Evolutionary conservation across 257 asterid species (phyloP), one percentile per base, ranked within the genome.

Genomic region (Ehretia macrophylla): DNA sequence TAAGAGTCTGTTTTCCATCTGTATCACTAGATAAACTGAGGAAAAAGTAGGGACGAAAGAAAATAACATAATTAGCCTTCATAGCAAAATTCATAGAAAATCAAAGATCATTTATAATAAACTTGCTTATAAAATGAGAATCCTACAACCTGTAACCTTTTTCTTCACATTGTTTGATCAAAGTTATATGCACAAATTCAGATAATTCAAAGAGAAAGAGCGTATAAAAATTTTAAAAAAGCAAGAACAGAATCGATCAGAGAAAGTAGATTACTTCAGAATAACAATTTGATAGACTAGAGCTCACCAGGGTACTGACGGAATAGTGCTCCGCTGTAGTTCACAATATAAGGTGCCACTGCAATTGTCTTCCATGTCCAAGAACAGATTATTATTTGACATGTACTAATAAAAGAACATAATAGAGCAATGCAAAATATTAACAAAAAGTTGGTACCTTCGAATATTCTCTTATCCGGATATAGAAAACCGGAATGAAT

Each of bases 301-400:
- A 55, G 58, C 77, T 76, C 63, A 83, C 97, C 97, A 23, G 98
- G 98, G 72, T 88, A 92, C 67, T 88, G 95, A 53, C 94, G 95
- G 68, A 92, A 86, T 62, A 92, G 68, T 44, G 98, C 98, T 71
- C 98, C 98, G 50, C 55, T 72, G 59, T 92, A 92, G 81, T 92
- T 88, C 81, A 88, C 90, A 38, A 92, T 47, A 71, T 81, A 92
- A 66, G 98, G 97, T 56, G 95, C 95, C 85, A 86, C 98, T 75
- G 93, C 95, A 81, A 88, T 74, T 72, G 98, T 92, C 98, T 92
- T 84, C 81, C 83, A 73, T 67, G 55, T 58, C 61, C 47, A 68
- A 71, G 69, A 73, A 60, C 42, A 74, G 57, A 60, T 70, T 49
- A 75, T 74, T 68, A 65, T 67, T 72, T 71, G 57, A 55, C 64